Base-by-base conservation (phyloP, 164 flowering plant species). In the Stephania cephalantha region DNA sequence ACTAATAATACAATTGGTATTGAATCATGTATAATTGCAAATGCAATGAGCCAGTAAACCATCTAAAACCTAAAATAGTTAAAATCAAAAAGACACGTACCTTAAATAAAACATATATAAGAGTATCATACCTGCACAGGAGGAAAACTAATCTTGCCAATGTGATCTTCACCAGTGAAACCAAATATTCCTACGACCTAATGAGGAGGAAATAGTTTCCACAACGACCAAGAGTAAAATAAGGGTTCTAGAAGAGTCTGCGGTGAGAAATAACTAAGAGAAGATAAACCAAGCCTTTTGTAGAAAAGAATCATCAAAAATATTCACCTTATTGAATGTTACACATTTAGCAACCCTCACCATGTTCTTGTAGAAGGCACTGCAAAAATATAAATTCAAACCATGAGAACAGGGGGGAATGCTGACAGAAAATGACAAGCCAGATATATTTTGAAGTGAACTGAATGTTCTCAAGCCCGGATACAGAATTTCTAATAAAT, bases 151-250 rank as follows among this genome's bases (percentile, higher is more conserved):
- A 91, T 83, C 84, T 93, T 95, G 31, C 96, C 99, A 79, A 93
- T 91, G 83, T 90, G 96, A 86, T 91, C 97, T 85, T 95, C 99
- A 72, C 87, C 86, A 22, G 86, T 84, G 82, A 93, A 90, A 31
- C 99, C 99, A 87, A 95, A 95, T 71, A 93, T 93, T 22, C 94
- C 98, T 25, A 85, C 86, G 77, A 86, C 98, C 99, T 35, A 35
- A 35, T 2, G 42, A 35, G 42, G 42, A 35, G 42, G 42, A 35
- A 35, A 35, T 35, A 35, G 42, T 35, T 35, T 35, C 42, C 42
- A 35, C 42, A 35, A 4, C 4, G 4, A 35, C 42, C 42, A 35
- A 35, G 42, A 35, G 42, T 1, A 35, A 35, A 35, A 35, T 35
- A 35, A 35, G 42, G 46, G 7, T 46, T 15, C 6, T 58, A 18